Base-by-base conservation (phyloP, 2,329 filamentous ascomycete species). In the Colletotrichum scovillei region DNA sequence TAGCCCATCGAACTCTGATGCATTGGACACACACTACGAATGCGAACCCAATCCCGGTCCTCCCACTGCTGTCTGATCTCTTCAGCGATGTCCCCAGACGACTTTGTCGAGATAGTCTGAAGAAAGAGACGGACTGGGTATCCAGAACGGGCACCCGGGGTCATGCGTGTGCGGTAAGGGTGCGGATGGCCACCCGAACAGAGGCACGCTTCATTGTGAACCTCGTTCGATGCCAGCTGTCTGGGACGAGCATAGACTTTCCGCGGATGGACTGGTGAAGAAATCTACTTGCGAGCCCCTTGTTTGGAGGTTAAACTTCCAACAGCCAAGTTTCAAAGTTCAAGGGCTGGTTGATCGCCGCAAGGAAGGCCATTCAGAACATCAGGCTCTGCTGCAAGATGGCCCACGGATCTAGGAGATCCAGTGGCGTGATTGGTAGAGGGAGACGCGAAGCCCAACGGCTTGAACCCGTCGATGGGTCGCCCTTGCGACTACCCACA, bases 241-340 rank as follows among this genome's bases (percentile, higher is more conserved):
- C 35, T 28, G 46, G 59, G 32, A 56, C 35, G 22, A 56, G 60
- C 60, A 16, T 62, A 46, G 24, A 58, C 60, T 66, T 62, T 56
- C 56, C 49, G 49, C 49, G 22, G 46, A n/a, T 35, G 56, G 4
- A 6, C 19, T 26, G 30, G 55, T 53, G 5, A 63, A 26, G 22
- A 62, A 56, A 56, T 57, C 42, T 66, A 62, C 67, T 65, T 62
- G 49, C 49, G 62, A 73, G 46, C 14, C 35, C 62, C 60, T 62
- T 64, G 49, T 35, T 65, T 26, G 28, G 35, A 70, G 57, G 35
- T 66, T 71, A 24, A 53, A 66, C 71, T 66, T 71, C 71, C 60
- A 73, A 66, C 71, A 58, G 56, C 56, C 67, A 73, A 66, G 60
- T 66, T 73, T 70, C 71, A 73, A 16, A 73, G 28, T 65, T 49